phyloP scores from a whole-genome alignment of 192 early-diverging fungal genomes.

The Coemansia sp. region DNA sequence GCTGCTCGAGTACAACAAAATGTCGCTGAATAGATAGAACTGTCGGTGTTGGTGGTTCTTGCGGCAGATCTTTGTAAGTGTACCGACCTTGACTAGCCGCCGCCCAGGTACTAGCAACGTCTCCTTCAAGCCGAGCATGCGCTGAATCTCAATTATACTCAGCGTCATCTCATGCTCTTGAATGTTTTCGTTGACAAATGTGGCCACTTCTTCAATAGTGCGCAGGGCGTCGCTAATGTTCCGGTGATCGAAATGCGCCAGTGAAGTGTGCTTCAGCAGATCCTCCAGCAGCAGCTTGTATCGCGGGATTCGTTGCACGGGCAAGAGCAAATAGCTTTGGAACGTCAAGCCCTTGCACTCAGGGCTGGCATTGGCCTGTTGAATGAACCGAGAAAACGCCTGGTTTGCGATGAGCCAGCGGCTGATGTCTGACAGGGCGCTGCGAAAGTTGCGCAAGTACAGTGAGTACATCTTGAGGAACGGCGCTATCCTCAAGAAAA shows the following conservation, averaged over 20 bases:
- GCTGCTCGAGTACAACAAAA: constrained; percentile 71
- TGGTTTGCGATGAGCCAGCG: constrained; percentile 31
- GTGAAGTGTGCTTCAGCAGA: constrained; percentile 55
- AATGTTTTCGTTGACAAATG: constrained; percentile 78
- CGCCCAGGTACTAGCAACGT: constrained; percentile 71
- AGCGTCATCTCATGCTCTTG: constrained; percentile 75
- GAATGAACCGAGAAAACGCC: constrained; percentile 43
- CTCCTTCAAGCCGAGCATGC: constrained; percentile 66
- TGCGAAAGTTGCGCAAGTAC: constrained; percentile 57
- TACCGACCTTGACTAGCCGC: constrained; percentile 62
- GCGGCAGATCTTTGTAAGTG: constrained; percentile 74
- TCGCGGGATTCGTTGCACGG: constrained; percentile 52
- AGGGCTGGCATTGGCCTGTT: constrained; percentile 36
- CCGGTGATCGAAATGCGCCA: constrained; percentile 46
- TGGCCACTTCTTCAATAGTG: constrained; percentile 63
- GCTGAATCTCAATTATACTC: constrained; percentile 70
- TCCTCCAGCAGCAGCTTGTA: constrained; percentile 58
- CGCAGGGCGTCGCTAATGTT: constrained; percentile 43
- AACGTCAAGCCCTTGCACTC: constrained; percentile 55
- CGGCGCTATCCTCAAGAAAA: constrained; percentile 49
- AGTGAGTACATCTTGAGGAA: constrained; percentile 59
- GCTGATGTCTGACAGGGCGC: constrained; percentile 47
- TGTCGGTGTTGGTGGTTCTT: constrained; percentile 68
- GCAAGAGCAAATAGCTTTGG: constrained; percentile 55
- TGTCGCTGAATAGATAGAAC: constrained; percentile 78